Conservation (phyloP, 2,329 filamentous ascomycete species). For the Trichoderma oligosporum region DNA sequence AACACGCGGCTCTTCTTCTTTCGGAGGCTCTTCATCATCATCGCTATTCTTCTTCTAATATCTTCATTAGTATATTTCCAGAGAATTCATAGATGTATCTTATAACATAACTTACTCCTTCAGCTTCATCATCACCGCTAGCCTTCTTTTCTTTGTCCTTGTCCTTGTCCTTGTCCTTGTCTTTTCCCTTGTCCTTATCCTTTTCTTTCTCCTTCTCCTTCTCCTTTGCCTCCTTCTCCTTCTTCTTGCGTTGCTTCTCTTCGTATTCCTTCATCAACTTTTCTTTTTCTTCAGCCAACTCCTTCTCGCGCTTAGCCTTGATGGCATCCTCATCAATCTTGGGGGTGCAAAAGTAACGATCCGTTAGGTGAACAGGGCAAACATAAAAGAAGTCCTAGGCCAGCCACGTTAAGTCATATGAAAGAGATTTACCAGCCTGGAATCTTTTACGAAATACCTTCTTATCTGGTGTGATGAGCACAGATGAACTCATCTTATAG, state of each 20-base stretch:
- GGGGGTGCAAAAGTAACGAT: slow-evolving; percentile 73
- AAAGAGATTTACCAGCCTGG: neutral
- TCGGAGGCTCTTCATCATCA: slow-evolving; percentile 21
- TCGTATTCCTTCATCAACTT: slow-evolving; percentile 73
- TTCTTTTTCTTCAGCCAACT: slow-evolving; percentile 60
- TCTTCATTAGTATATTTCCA: slow-evolving; percentile 30
- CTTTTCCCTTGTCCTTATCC: slow-evolving; percentile 43
- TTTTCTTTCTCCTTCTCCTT: slow-evolving; percentile 43
- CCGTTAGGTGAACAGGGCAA: slow-evolving; percentile 77
- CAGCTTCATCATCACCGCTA: slow-evolving; percentile 32
- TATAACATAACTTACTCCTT: slow-evolving; percentile 21
- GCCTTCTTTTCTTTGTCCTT: slow-evolving; percentile 36
- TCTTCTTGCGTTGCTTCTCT: slow-evolving; percentile 64
- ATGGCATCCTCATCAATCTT: slow-evolving; percentile 65
- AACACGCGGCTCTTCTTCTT: slow-evolving; percentile 69
- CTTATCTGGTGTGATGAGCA: slow-evolving; percentile 83
- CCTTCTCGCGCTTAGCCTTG: slow-evolving; percentile 58
- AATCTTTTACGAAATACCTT: slow-evolving; percentile 55
- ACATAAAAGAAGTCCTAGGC: slow-evolving; percentile 81
- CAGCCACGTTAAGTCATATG: slow-evolving; percentile 2
- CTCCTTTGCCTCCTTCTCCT: slow-evolving; percentile 61
- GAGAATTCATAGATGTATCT: slow-evolving; percentile 22
- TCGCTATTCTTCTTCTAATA: slow-evolving; percentile 26
- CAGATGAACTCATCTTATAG: slow-evolving; percentile 81
- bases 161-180: slow-evolving; percentile 39